phyloP scores from a whole-genome alignment of 176 grass and related monocot species.

The Musa beccarii region DNA sequence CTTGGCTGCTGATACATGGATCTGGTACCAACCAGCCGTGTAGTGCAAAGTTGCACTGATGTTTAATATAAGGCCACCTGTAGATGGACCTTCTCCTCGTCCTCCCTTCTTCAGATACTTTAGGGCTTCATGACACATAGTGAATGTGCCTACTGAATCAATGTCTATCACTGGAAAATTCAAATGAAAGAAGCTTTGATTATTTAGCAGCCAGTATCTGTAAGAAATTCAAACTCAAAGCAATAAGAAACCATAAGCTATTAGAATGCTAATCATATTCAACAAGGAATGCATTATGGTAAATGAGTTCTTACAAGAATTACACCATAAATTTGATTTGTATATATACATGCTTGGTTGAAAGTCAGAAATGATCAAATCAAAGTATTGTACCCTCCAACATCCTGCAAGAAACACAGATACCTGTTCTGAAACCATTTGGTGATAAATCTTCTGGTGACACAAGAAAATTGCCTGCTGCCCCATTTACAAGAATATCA shows the following conservation, averaged over 20 bases:
- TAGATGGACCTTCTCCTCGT: slow-evolving; percentile 43
- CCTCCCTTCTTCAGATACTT: slow-evolving; percentile 83
- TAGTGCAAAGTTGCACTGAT: slow-evolving; percentile 92
- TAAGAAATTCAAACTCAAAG: not conserved
- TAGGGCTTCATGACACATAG: slow-evolving; percentile 79
- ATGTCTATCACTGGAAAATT: slow-evolving; percentile 66
- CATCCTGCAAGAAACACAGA: not conserved
- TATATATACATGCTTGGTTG: too few species aligned
- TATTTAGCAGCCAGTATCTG: not conserved
- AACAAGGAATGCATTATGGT: too few species aligned
- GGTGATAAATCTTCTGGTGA: slow-evolving; percentile 88
- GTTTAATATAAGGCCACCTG: slow-evolving; percentile 76
- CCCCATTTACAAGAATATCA: slow-evolving; percentile 88
- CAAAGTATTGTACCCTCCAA: not conserved
- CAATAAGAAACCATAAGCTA: not conserved
- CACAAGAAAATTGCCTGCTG: slow-evolving; percentile 90
- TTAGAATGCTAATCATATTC: not conserved
- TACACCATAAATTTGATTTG: too few species aligned
- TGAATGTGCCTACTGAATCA: slow-evolving; percentile 82
- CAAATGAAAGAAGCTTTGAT: slow-evolving; percentile 9
- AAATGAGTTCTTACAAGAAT: too few species aligned
- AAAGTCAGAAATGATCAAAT: too few species aligned
- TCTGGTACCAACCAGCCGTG: slow-evolving; percentile 84
- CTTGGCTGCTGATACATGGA: slow-evolving; percentile 83
- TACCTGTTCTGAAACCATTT: slow-evolving; percentile 86